A percentile compares a stretch with the other conserved stretches of the same genome.
Evolutionary conservation across 148 eudicot genomes (phyloP).

Genomic region (Limonium bicolor): DNA sequence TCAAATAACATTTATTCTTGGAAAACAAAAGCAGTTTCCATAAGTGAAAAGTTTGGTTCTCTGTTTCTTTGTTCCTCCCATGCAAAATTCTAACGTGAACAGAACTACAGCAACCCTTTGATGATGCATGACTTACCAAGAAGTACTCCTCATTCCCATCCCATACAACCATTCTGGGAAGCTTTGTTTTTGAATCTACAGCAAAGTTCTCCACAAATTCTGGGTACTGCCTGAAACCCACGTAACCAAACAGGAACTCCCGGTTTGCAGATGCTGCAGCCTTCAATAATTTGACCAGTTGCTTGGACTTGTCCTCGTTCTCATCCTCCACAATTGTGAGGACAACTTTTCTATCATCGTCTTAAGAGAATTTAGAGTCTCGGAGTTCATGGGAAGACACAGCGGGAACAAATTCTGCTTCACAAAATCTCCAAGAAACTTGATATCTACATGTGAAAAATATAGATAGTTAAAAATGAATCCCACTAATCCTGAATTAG

Average conservation of each 20-base stretch:
- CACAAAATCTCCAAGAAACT: conserved; percentile 66
- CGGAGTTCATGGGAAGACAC: conserved; percentile 55
- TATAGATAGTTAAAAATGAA: background rate
- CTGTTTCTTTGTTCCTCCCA: too few species aligned
- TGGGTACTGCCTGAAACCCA: conserved; percentile 59
- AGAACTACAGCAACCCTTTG: too few species aligned
- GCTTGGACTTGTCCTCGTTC: conserved; percentile 40
- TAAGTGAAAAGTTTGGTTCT: too few species aligned
- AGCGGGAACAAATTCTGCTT: conserved; percentile 74
- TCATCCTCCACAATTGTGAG: conserved; percentile 65
- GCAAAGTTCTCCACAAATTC: conserved; percentile 74
- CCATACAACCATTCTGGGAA: conserved; percentile 96
- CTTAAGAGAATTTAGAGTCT: conserved; percentile 53
- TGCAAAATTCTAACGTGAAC: too few species aligned
- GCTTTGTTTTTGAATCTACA: conserved; percentile 29
- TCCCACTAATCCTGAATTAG: too few species aligned
- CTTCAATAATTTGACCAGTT: conserved; percentile 46
- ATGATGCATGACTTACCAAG: conserved; percentile 34
- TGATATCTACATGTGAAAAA: conserved; percentile 30
- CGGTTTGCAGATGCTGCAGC: conserved; percentile 97
- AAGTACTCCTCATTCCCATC: conserved; percentile 83
- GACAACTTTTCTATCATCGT: conserved; percentile 78
- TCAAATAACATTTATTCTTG: too few species aligned
- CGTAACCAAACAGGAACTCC: conserved; percentile 69
- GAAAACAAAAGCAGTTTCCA: too few species aligned